Conservation (phyloP, 768 basidiomycete genomes). For the Russula sp. region DNA sequence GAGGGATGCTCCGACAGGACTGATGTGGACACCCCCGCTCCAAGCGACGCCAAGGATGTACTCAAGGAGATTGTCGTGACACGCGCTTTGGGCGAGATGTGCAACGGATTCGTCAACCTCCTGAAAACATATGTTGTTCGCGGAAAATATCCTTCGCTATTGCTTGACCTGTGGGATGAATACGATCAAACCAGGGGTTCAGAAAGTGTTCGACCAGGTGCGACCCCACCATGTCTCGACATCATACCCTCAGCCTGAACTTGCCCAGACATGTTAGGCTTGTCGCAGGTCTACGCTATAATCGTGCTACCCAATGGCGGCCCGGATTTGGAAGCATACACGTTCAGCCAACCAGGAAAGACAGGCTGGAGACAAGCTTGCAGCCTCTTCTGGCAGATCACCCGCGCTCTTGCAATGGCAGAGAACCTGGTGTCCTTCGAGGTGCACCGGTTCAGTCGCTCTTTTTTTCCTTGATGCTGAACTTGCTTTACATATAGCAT, state of each 20-base stretch:
- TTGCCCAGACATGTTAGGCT: slow-evolving; percentile 58
- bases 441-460: slow-evolving; percentile 39
- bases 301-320: slow-evolving; percentile 90
- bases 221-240: slow-evolving; percentile 19
- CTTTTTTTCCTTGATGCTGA: neutral
- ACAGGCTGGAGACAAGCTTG: slow-evolving; percentile 80
- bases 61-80: slow-evolving; percentile 77
- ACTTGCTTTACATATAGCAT: slow-evolving; percentile 48
- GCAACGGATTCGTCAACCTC: slow-evolving; percentile 72
- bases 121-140: slow-evolving; percentile 79
- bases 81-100: slow-evolving; percentile 66
- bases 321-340: slow-evolving; percentile 80
- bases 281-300: slow-evolving; percentile 79
- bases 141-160: slow-evolving; percentile 72
- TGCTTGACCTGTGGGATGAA: slow-evolving; percentile 83
- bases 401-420: slow-evolving; percentile 66
- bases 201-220: slow-evolving; percentile 81
- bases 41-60: slow-evolving; percentile 67
- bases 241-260: neutral
- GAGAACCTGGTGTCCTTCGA: slow-evolving; percentile 82
- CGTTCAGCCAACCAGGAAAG: slow-evolving; percentile 50
- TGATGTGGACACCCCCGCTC: slow-evolving; percentile 51
- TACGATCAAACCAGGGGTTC: slow-evolving; percentile 71
- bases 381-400: slow-evolving; percentile 87
- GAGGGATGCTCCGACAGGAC: slow-evolving; percentile 30